phyloP scores from a whole-genome alignment of 1,284 basidiomycete genomes.

The Papiliotrema flavescens region DNA sequence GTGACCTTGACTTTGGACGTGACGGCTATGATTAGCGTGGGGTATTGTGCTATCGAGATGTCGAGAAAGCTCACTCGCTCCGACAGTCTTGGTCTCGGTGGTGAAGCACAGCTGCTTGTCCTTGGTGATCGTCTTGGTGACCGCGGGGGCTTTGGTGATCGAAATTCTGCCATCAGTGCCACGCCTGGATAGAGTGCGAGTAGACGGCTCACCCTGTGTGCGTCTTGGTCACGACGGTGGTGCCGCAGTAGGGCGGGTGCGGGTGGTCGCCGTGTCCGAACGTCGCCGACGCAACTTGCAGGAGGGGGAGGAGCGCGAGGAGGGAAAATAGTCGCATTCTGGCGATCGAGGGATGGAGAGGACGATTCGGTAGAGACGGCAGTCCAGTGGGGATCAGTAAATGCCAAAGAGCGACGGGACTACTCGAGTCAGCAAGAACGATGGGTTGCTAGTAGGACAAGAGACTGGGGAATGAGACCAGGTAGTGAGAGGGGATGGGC shows the following conservation, averaged over 20 bases:
- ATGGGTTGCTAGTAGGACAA: too few relatives aligned
- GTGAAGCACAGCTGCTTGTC: constrained; percentile 4
- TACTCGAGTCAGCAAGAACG: too few relatives aligned
- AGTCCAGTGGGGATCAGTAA: too few relatives aligned
- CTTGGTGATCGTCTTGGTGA: constrained; percentile 5
- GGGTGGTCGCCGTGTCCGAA: background rate
- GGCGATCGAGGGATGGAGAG: background rate
- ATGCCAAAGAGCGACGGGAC: too few relatives aligned
- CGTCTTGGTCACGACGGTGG: background rate
- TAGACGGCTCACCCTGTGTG: background rate
- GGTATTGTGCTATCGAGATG: background rate
- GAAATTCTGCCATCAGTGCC: background rate
- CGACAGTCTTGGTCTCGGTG: background rate
- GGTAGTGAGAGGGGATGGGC: too few relatives aligned
- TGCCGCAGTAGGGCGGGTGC: constrained; percentile 1
- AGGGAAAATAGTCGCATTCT: background rate
- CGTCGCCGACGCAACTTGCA: background rate
- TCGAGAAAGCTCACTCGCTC: background rate
- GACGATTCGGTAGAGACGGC: too few relatives aligned
- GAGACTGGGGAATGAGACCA: too few relatives aligned
- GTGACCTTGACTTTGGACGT: constrained; percentile 1
- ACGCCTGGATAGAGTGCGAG: background rate
- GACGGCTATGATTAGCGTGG: background rate
- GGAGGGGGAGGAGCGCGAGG: background rate
- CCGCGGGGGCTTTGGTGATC: background rate